phyloP scores from a whole-genome alignment of 208 protist species.

The Trichomonas tenax region DNA sequence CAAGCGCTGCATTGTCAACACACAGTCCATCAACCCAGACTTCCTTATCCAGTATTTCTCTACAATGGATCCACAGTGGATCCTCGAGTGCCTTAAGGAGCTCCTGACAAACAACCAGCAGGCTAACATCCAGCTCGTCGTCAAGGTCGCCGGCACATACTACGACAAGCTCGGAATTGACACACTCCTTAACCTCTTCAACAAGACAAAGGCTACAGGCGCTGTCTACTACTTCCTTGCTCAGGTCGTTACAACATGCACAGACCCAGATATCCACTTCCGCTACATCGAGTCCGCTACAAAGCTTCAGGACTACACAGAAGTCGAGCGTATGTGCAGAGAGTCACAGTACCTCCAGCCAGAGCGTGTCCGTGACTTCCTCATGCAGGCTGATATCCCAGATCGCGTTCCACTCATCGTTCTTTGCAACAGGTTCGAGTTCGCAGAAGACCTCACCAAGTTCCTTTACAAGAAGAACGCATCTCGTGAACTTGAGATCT shows the following conservation, averaged over 20 bases:
- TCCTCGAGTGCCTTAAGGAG: constrained; percentile 81
- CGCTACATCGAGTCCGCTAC: constrained; percentile 97
- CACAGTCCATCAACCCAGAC: background rate
- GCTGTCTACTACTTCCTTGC: constrained; percentile 86
- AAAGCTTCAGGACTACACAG: constrained; percentile 81
- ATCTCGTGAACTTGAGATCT: constrained; percentile 30
- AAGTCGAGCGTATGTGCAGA: constrained; percentile 94
- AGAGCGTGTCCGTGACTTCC: constrained; percentile 84
- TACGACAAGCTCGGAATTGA: constrained; percentile 72
- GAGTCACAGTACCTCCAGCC: constrained; percentile 89
- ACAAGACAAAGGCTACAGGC: constrained; percentile 72
- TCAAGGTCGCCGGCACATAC: constrained; percentile 94
- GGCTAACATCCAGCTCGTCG: constrained; percentile 88
- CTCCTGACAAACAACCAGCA: constrained; percentile 71
- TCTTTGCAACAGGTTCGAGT: constrained; percentile 95
- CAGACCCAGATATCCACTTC: constrained; percentile 93
- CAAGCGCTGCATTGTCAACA: constrained; percentile 73
- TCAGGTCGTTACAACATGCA: constrained; percentile 74
- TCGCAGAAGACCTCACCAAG: constrained; percentile 88
- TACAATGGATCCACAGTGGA: constrained; percentile 73
- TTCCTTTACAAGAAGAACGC: constrained; percentile 70
- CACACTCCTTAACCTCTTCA: constrained; percentile 67
- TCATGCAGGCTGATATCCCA: constrained; percentile 90
- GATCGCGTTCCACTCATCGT: constrained; percentile 97
- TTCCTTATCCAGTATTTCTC: constrained; percentile 67